Evolutionary conservation across 148 eudicot species (phyloP).

Genomic region (Arctostaphylos glauca): DNA sequence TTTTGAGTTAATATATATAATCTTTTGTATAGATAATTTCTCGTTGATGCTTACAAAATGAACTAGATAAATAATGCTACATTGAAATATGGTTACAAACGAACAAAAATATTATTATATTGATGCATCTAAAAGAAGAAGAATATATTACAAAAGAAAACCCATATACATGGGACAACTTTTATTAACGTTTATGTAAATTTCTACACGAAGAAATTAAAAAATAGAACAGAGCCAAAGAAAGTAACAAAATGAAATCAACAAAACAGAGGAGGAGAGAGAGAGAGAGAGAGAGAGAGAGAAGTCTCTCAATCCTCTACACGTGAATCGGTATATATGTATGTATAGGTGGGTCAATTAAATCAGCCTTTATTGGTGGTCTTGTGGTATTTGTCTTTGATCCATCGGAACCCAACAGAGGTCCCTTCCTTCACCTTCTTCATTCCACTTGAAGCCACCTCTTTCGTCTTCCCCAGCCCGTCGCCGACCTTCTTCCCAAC

Average conservation of each 20-base stretch:
- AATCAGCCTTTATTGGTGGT: constrained; percentile 37
- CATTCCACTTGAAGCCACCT: constrained; percentile 58
- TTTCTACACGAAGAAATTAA: constrained; percentile 2
- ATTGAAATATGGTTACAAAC: no score
- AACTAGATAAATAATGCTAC: no score
- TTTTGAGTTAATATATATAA: no score
- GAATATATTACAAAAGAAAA: no score
- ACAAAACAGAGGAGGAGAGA: background rate
- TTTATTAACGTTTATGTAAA: no score
- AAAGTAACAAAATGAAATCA: background rate
- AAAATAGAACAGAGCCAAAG: background rate
- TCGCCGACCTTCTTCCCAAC: constrained; percentile 59
- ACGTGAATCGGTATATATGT: background rate
- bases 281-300: constrained; percentile 1
- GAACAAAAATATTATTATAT: no score
- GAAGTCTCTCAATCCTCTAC: background rate
- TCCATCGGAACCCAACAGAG: constrained; percentile 57
- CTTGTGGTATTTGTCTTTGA: constrained; percentile 68
- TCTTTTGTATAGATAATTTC: no score
- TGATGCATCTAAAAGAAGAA: no score
- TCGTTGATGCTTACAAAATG: no score
- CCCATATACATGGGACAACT: no score
- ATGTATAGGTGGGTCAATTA: constrained; percentile 13
- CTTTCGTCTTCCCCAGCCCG: constrained; percentile 69
- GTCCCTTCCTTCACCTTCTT: constrained; percentile 81